These are phyloP conservation scores for Saccharomycopsis javanensis DNA, from an alignment of 805 yeast genomes.

Conservation along the genomic window DNA sequence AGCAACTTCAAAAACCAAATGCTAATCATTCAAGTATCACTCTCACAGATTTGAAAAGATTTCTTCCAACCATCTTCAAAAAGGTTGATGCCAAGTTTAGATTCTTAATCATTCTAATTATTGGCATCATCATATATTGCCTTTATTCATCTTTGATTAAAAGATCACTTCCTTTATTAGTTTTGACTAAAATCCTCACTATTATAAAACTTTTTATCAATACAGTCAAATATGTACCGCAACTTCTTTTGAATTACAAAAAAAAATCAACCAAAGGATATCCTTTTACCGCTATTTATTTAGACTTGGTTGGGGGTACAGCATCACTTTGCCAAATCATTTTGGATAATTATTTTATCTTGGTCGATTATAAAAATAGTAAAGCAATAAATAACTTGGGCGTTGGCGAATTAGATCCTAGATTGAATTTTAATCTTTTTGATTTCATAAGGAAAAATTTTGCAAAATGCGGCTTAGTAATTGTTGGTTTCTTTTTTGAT, in stretches of 20 bases:
- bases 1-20: background rate
- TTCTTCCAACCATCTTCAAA: slow-evolving; percentile 1
- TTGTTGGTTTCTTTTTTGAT: slow-evolving; percentile 18
- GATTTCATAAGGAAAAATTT: slow-evolving; percentile 18
- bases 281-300: slow-evolving; percentile 13
- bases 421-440: slow-evolving; percentile 14
- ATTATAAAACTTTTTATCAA: slow-evolving; percentile 17
- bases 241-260: slow-evolving; percentile 15
- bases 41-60: slow-evolving; percentile 1
- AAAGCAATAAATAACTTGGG: slow-evolving; percentile 16
- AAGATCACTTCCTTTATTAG: slow-evolving; percentile 9
- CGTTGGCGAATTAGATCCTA: slow-evolving; percentile 15
- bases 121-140: background rate
- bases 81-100: slow-evolving; percentile 10
- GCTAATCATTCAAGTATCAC: background rate
- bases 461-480: slow-evolving; percentile 18
- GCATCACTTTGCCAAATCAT: slow-evolving; percentile 13
- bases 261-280: slow-evolving; percentile 19
- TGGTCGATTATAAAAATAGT: slow-evolving; percentile 6
- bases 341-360: slow-evolving; percentile 16
- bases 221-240: slow-evolving; percentile 18
- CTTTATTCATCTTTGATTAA: slow-evolving; percentile 15
- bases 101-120: slow-evolving; percentile 3
- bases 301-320: slow-evolving; percentile 16
- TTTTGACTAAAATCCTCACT: slow-evolving; percentile 16